Evolutionary conservation across 352 stramenopile genomes (phyloP).

Genomic region (Phytopythium litorale): DNA sequence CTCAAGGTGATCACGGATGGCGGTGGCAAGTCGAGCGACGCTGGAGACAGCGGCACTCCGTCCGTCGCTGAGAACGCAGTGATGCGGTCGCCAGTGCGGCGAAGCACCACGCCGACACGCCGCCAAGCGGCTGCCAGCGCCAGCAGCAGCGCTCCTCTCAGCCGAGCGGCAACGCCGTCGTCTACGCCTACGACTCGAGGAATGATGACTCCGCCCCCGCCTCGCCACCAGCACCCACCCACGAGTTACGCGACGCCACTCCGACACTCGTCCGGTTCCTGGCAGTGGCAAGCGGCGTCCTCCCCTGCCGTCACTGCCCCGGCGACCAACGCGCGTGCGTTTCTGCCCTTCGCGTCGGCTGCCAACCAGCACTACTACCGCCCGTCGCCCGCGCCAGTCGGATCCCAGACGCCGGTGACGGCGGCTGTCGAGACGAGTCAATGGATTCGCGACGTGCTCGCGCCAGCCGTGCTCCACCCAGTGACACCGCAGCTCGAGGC

Average conservation of each 20-base stretch:
- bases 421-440: conserved; percentile 79
- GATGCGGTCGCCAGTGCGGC: conserved; percentile 32
- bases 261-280: conserved; percentile 24
- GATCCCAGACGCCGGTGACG: conserved; percentile 67
- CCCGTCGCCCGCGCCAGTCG: conserved; percentile 37
- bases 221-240: conserved; percentile 25
- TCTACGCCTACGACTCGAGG: conserved; percentile 9
- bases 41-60: neutral
- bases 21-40: neutral
- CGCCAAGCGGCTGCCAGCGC: neutral
- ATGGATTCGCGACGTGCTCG: conserved; percentile 71
- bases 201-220: conserved; percentile 34
- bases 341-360: conserved; percentile 13
- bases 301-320: conserved; percentile 19
- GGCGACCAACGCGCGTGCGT: conserved; percentile 14
- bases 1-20: conserved; percentile 32
- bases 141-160: neutral
- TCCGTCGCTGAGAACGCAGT: conserved; percentile 9
- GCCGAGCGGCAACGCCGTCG: neutral
- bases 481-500: conserved; percentile 42
- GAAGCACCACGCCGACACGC: conserved; percentile 10
- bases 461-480: conserved; percentile 21
- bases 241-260: conserved; percentile 21
- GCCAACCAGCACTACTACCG: conserved; percentile 10
- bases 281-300: conserved; percentile 69